Conservation (phyloP, 192 early-diverging fungal genomes). For the Dissophora ornata region DNA sequence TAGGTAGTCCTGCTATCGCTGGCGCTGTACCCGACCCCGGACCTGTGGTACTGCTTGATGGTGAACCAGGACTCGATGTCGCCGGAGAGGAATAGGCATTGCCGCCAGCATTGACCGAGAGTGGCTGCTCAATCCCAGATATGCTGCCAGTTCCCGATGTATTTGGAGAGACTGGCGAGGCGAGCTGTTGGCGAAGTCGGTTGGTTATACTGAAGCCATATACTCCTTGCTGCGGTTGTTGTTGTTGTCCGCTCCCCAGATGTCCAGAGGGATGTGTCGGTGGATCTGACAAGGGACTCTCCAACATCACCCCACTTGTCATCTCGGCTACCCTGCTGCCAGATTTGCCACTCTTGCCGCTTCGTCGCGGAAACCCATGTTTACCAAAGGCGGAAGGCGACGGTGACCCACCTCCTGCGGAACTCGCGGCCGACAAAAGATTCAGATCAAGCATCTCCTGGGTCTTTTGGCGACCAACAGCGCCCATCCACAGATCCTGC, state of each 20-base stretch:
- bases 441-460: conserved; percentile 38
- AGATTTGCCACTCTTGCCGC: not conserved
- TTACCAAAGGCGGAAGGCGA: not conserved
- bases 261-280: not conserved
- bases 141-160: not conserved
- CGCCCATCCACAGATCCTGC: conserved; percentile 48
- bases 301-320: conserved; percentile 5
- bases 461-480: conserved; percentile 29
- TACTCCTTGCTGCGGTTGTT: not conserved
- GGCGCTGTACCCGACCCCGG: not conserved
- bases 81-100: not conserved
- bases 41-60: not conserved
- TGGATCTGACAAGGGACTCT: conserved; percentile 27
- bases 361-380: conserved; percentile 9
- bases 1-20: not conserved
- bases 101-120: not conserved
- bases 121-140: conserved; percentile 15
- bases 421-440: conserved; percentile 14
- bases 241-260: not conserved
- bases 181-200: conserved; percentile 24
- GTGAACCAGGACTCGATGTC: not conserved
- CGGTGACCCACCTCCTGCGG: not conserved
- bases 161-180: conserved; percentile 2
- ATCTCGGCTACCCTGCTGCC: not conserved
- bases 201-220: conserved; percentile 3